A percentile compares a stretch with the other conserved stretches of the same genome.
Conservation (phyloP, 116 monocot genomes). For the Cymodocea nodosa region DNA sequence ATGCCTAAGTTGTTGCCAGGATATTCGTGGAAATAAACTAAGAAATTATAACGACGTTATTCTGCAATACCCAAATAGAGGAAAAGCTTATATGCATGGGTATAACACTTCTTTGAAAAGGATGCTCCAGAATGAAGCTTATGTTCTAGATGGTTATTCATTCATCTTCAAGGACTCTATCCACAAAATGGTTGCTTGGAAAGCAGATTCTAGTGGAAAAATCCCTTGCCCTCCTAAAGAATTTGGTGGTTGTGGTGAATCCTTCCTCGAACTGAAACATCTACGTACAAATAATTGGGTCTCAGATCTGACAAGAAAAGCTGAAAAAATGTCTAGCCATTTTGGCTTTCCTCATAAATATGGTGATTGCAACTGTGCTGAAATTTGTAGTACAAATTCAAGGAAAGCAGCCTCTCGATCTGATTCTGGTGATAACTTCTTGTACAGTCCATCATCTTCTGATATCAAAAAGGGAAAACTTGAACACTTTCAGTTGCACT, state of each 20-base stretch:
- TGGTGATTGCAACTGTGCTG: constrained; percentile 17
- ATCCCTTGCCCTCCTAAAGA: constrained; percentile 31
- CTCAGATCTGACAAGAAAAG: constrained; percentile 13
- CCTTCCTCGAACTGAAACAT: constrained; percentile 33
- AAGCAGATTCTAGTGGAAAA: constrained; percentile 18
- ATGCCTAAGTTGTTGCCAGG: constrained; percentile 41
- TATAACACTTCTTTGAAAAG: not conserved
- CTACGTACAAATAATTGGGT: constrained; percentile 19
- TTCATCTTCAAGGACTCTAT: not conserved
- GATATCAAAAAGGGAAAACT: constrained; percentile 19
- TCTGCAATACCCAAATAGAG: constrained; percentile 9
- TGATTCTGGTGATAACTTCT: constrained; percentile 29
- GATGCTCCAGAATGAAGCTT: not conserved
- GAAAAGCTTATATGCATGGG: constrained; percentile 23
- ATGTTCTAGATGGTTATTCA: not conserved
- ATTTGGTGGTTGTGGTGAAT: constrained; percentile 32
- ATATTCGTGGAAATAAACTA: constrained; percentile 29
- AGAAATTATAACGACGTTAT: constrained; percentile 4
- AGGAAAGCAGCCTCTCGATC: constrained; percentile 29
- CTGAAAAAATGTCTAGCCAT: constrained; percentile 4
- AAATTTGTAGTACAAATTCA: constrained; percentile 5
- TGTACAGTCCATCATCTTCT: constrained; percentile 34
- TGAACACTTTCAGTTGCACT: constrained; percentile 45
- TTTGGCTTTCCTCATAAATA: not conserved
- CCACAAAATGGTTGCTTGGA: constrained; percentile 6